phyloP scores from a whole-genome alignment of 2,329 filamentous ascomycete species.

The Penicillium griseofulvum region DNA sequence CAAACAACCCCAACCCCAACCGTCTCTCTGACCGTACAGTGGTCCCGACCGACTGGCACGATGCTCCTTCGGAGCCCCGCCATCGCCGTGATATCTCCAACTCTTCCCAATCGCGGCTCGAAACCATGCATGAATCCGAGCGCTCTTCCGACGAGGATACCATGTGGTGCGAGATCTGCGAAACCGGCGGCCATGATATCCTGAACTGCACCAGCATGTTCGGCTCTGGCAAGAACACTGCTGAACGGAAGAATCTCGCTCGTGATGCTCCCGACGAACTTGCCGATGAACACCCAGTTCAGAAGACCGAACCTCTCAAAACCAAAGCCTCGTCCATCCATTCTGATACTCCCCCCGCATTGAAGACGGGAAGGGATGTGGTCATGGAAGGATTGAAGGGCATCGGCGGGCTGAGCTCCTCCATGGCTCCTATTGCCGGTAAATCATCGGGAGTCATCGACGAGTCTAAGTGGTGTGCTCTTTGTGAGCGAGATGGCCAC shows the following conservation, averaged over 20 bases:
- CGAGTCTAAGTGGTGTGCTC: constrained; percentile 88
- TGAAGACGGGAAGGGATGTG: constrained; percentile 42
- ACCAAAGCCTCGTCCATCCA: constrained; percentile 14
- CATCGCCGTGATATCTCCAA: constrained; percentile 28
- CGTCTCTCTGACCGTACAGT: constrained; percentile 45
- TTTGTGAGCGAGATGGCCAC: constrained; percentile 94
- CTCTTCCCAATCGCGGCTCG: constrained; percentile 33
- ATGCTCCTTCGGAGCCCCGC: constrained; percentile 28
- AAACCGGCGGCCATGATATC: constrained; percentile 88
- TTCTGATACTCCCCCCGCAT: constrained; percentile 24
- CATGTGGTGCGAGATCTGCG: constrained; percentile 94
- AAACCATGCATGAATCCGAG: constrained; percentile 44
- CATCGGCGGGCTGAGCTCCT: constrained; percentile 39
- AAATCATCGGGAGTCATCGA: constrained; percentile 78
- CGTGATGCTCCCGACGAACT: constrained; percentile 9
- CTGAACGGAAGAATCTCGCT: constrained; percentile 14
- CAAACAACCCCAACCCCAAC: constrained; percentile 35
- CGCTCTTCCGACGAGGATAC: constrained; percentile 67
- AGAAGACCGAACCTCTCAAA: constrained; percentile 9
- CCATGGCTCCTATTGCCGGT: constrained; percentile 66
- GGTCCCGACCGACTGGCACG: constrained; percentile 43
- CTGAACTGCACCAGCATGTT: constrained; percentile 92
- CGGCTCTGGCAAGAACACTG: constrained; percentile 39
- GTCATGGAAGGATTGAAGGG: constrained; percentile 45
- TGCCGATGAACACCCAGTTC: constrained; percentile 15